A percentile compares a stretch with the other conserved stretches of the same genome.
Conservation (phyloP, 208 protist genomes). For the Trypanosoma caninum region DNA sequence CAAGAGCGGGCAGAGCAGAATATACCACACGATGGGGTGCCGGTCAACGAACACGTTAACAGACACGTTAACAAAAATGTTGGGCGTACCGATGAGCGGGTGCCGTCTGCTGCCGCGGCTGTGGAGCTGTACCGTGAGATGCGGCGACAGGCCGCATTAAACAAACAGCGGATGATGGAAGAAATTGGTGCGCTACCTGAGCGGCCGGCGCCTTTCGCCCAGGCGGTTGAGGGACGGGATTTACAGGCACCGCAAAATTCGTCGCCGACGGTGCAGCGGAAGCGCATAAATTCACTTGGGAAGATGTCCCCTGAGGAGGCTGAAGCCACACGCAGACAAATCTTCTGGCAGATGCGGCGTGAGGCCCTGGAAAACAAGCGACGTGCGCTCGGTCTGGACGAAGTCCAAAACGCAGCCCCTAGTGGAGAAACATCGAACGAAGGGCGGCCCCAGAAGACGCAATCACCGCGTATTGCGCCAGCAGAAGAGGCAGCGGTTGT, state of each 20-base stretch:
- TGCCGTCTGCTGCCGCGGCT: conserved; percentile 10
- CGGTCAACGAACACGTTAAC: conserved; percentile 17
- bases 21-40: conserved; percentile 5
- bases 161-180: conserved; percentile 65
- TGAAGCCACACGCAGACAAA: conserved; percentile 60
- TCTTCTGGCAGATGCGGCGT: conserved; percentile 89
- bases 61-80: conserved; percentile 20
- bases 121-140: conserved; percentile 74
- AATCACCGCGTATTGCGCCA: no score
- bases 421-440: not conserved
- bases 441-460: not conserved
- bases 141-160: conserved; percentile 70
- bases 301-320: conserved; percentile 53
- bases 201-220: no score
- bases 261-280: conserved; percentile 11
- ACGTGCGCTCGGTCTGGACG: conserved; percentile 53
- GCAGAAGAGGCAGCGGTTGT: no score
- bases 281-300: conserved; percentile 34
- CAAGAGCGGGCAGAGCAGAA: conserved; percentile 21
- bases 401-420: not conserved
- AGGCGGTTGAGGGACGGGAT: not conserved
- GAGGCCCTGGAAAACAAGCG: conserved; percentile 81
- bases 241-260: not conserved
- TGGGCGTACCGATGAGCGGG: not conserved
- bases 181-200: conserved; percentile 19